Evolutionary conservation across 2,329 filamentous ascomycete genomes (phyloP).

Genomic region (Apiospora pterosperma): DNA sequence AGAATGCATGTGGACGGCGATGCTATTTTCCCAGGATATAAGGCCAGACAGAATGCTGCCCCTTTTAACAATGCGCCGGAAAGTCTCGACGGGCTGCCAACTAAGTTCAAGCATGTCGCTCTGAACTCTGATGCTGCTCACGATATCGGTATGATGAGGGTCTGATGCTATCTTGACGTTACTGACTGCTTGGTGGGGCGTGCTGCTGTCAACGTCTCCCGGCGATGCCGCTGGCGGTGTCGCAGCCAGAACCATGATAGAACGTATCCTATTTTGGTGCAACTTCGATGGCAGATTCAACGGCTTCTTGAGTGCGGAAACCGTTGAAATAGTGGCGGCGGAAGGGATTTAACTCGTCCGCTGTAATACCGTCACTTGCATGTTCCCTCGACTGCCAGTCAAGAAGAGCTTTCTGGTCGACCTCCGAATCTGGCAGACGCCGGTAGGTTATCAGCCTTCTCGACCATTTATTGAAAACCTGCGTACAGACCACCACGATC

Average conservation of each 20-base stretch:
- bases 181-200: background rate
- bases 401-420: constrained; percentile 42
- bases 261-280: background rate
- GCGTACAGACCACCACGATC: constrained; percentile 73
- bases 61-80: no score
- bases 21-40: background rate
- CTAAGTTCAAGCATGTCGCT: background rate
- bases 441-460: constrained; percentile 84
- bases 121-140: background rate
- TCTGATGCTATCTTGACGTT: background rate
- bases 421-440: constrained; percentile 58
- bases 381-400: constrained; percentile 25
- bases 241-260: background rate
- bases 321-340: constrained; percentile 56
- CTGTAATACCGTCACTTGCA: constrained; percentile 41
- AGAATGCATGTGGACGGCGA: background rate
- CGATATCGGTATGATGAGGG: background rate
- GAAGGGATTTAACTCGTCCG: constrained; percentile 59
- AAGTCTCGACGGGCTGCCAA: background rate
- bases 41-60: background rate
- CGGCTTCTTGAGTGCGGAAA: constrained; percentile 31
- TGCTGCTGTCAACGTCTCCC: background rate
- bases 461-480: constrained; percentile 92
- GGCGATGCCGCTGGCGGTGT: background rate
- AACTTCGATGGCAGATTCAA: background rate